phyloP scores from a whole-genome alignment of 805 yeast genomes.

The Tetrapisispora fleetii region DNA sequence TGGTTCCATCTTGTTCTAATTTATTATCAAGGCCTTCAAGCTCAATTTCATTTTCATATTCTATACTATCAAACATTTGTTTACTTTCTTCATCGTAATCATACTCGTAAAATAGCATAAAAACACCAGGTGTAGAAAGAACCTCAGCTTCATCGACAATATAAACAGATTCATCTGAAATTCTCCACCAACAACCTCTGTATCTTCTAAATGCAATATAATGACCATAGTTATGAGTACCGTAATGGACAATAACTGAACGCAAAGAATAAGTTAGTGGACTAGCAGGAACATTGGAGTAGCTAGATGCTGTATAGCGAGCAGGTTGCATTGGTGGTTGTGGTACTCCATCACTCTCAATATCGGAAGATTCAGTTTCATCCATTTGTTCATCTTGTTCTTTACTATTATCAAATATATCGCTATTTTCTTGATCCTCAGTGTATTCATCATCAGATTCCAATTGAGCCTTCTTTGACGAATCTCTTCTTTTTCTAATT shows the following conservation, averaged over 20 bases:
- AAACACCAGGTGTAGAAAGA: slow-evolving; percentile 72
- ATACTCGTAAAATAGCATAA: slow-evolving; percentile 82
- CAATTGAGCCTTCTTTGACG: background rate
- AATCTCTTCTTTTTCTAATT: slow-evolving; percentile 7
- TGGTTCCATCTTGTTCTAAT: slow-evolving; percentile 12
- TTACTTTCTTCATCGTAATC: slow-evolving; percentile 31
- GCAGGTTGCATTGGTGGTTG: slow-evolving; percentile 7
- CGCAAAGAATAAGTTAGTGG: slow-evolving; percentile 58
- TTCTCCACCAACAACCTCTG: slow-evolving; percentile 91
- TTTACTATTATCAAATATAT: slow-evolving; percentile 9
- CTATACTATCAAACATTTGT: slow-evolving; percentile 22
- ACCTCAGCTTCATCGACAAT: slow-evolving; percentile 76
- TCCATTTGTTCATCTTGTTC: slow-evolving; percentile 2
- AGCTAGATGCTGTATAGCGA: slow-evolving; percentile 2
- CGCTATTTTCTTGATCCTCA: slow-evolving; percentile 8
- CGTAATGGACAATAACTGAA: slow-evolving; percentile 86
- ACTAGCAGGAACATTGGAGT: slow-evolving; percentile 29
- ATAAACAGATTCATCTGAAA: slow-evolving; percentile 82
- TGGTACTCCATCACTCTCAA: background rate
- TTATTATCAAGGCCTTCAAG: slow-evolving; percentile 14
- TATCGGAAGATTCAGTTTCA: slow-evolving; percentile 7
- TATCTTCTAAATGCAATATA: slow-evolving; percentile 77
- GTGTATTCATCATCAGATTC: slow-evolving; percentile 6
- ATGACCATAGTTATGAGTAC: slow-evolving; percentile 96
- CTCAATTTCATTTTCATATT: slow-evolving; percentile 10